Base-by-base conservation (phyloP, 371 early-diverging fungal genomes). In the Syncephalis fuscata region DNA sequence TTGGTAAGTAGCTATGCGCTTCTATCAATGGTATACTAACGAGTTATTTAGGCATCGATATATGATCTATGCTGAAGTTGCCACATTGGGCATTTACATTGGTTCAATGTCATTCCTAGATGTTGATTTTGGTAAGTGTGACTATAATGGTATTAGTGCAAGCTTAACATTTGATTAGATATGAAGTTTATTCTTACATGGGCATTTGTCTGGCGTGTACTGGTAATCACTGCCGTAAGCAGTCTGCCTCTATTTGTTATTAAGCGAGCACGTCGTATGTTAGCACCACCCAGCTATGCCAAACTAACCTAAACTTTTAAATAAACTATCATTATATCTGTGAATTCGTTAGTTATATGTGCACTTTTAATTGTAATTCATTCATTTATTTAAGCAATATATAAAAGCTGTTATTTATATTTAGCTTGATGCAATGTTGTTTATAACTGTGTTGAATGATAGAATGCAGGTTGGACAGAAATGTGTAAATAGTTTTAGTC, bases 161-260 rank as follows among this genome's bases (percentile, higher is more conserved):
- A 41, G 16, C 23, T 51, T 24, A 27, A 44, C 15, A 41, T 37
- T 39, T 20, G 7, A 2, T 19, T 61, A 88, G 86, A 94, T 56
- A 58, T 87, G 59, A 52, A 65, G 36, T 95, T 93, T 56, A 92
- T 93, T 46, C 55, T 87, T 48, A 83, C 91, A 1, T 63, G 61
- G 44, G 63, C 76, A 8, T 95, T 92, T 64, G 68, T 80, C 15
- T 88, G 92, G 91, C 94, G 94, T 56, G 81, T 85, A 2, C 72
- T 77, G 0, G 78, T 89, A 16, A 92, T 95, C 27, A 91, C 92
- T 10, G 80, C 80, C 8, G 79, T 91, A 24, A 83, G 84, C 54
- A 78, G 83, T 41, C 65, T 89, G 24, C 95, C 96, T 15, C 60
- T 88, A 20, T 85, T 82, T 50, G 65, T 82, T 54, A 73, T 82